Percentiles rank a stretch among this genome's conserved stretches.
These are phyloP conservation scores for Auriculariales sp. DNA, from an alignment of 768 basidiomycete genomes.

Conservation along the genomic window DNA sequence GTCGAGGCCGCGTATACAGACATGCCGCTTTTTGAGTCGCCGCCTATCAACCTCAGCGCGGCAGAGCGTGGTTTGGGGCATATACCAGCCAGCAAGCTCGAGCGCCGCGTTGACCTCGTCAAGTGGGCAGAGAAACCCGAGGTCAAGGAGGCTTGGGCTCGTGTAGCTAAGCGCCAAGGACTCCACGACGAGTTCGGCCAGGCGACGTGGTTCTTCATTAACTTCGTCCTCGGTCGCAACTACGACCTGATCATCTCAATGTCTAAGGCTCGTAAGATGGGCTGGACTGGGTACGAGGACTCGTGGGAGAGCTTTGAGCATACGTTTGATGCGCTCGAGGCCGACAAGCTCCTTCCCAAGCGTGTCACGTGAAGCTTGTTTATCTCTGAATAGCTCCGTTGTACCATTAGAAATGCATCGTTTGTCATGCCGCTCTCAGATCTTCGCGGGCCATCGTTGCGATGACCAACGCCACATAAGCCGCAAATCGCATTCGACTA, in stretches of 20 bases:
- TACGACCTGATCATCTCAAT: slow-evolving; percentile 1
- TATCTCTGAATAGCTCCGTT: no score
- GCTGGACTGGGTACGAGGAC: slow-evolving; percentile 1
- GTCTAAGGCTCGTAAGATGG: slow-evolving; percentile 1
- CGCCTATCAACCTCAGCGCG: neutral
- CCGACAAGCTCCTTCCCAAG: neutral
- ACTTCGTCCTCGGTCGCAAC: neutral
- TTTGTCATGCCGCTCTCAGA: no score
- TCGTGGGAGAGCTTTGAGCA: neutral
- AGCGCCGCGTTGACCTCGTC: neutral
- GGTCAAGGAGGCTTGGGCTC: neutral
- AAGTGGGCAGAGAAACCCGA: neutral
- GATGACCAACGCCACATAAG: no score
- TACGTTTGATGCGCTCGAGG: neutral
- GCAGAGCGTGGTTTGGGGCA: neutral
- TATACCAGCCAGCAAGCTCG: neutral
- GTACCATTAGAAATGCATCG: no score
- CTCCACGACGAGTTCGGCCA: neutral
- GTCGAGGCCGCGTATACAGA: neutral
- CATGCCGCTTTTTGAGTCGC: neutral
- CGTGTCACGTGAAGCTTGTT: no score
- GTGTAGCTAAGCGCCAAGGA: neutral
- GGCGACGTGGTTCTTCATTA: neutral
- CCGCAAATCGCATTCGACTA: no score
- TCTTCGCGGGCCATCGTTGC: no score